Percentiles rank a stretch among this genome's conserved stretches.
Conservation (phyloP, 352 stramenopile genomes). For the Globisporangium alternatum region DNA sequence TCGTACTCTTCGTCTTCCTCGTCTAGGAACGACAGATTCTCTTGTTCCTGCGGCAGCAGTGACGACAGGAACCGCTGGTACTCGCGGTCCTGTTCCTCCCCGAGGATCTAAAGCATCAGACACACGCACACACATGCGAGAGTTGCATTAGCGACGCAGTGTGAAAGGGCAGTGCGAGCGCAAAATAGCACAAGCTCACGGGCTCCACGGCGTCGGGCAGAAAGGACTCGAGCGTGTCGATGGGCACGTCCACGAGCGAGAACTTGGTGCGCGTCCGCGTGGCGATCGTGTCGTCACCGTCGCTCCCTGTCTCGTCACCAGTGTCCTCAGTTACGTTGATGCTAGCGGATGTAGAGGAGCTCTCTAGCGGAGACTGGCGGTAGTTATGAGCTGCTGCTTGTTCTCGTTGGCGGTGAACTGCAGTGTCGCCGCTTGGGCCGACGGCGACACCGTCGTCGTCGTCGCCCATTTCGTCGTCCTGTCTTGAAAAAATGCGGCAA, state of each 20-base stretch:
- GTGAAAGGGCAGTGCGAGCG: too few species aligned
- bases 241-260: constrained; percentile 70
- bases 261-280: constrained; percentile 69
- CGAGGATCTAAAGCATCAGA: constrained; percentile 14
- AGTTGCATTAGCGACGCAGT: too few species aligned
- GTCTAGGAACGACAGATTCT: constrained; percentile 78
- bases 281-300: constrained; percentile 50
- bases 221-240: constrained; percentile 66
- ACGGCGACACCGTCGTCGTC: too few species aligned
- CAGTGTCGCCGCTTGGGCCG: too few species aligned
- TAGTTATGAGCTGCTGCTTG: background rate
- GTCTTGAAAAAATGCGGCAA: too few species aligned
- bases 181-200: constrained; percentile 13
- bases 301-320: background rate
- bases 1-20: constrained; percentile 85
- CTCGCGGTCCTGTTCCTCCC: constrained; percentile 46
- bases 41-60: constrained; percentile 66
- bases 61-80: constrained; percentile 85
- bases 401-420: too few species aligned
- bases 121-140: background rate
- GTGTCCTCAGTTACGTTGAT: background rate
- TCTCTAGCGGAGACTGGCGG: background rate
- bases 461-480: too few species aligned
- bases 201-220: constrained; percentile 39
- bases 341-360: too few species aligned